Evolutionary conservation across 2,329 filamentous ascomycete species (phyloP).

Genomic region (Drechslerella dactyloides): DNA sequence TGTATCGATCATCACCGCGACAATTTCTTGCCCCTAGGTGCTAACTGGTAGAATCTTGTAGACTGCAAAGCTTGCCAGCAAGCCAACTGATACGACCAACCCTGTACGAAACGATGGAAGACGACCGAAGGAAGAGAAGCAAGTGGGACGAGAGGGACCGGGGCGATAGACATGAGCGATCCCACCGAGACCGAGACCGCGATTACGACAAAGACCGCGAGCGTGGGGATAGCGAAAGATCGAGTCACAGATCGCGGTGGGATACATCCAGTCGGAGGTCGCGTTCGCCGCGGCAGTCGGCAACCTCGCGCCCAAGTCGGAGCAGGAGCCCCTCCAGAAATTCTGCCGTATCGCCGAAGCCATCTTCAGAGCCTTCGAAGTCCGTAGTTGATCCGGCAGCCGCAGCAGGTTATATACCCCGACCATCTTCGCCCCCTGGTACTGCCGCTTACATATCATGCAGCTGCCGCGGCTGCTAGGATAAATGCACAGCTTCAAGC

Average conservation of each 20-base stretch:
- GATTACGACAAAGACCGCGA: slow-evolving; percentile 29
- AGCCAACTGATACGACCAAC: not conserved
- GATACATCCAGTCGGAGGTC: slow-evolving; percentile 74
- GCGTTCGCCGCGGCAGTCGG: slow-evolving; percentile 66
- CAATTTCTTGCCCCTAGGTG: no score
- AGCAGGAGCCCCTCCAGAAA: slow-evolving; percentile 70
- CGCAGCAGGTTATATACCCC: slow-evolving; percentile 69
- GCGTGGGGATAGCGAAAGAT: slow-evolving; percentile 42
- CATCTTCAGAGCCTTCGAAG: slow-evolving; percentile 59
- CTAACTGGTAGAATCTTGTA: not conserved
- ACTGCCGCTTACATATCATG: slow-evolving; percentile 40
- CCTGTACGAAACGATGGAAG: slow-evolving; percentile 25
- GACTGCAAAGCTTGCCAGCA: not conserved
- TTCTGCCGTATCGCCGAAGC: slow-evolving; percentile 57
- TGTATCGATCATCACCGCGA: no score
- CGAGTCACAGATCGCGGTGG: slow-evolving; percentile 70
- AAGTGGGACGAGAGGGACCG: slow-evolving; percentile 55
- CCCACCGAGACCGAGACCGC: slow-evolving; percentile 49
- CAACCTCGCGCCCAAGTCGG: slow-evolving; percentile 66
- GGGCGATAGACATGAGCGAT: slow-evolving; percentile 51
- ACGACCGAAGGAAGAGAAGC: slow-evolving; percentile 54
- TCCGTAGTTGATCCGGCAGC: slow-evolving; percentile 71
- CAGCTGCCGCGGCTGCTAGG: slow-evolving; percentile 84
- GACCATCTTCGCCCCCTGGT: slow-evolving; percentile 31
- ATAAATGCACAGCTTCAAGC: slow-evolving; percentile 84